These are phyloP conservation scores for Brassica hybrid DNA, from an alignment of 441 rosid species.

Conservation along the genomic window DNA sequence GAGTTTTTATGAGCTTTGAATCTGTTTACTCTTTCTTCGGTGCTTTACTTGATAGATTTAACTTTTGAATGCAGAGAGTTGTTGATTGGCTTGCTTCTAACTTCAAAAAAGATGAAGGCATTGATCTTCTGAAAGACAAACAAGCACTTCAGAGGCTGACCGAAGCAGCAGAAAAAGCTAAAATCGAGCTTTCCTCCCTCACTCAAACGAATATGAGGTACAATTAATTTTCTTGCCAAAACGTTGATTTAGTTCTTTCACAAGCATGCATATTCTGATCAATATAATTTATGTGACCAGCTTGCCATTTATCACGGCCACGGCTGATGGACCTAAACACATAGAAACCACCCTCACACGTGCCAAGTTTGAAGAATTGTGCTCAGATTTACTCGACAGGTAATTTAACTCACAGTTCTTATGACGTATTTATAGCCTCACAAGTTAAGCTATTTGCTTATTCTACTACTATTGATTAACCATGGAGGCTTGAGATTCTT, in stretches of 20 bases:
- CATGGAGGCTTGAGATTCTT: background rate
- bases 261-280: background rate
- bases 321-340: conserved; percentile 98
- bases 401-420: conserved; percentile 21
- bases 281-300: conserved; percentile 41
- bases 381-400: conserved; percentile 93
- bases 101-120: conserved; percentile 92
- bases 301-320: conserved; percentile 98
- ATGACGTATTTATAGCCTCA: background rate
- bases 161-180: conserved; percentile 97
- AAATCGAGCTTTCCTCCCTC: conserved; percentile 91
- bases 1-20: background rate
- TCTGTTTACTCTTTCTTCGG: background rate
- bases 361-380: conserved; percentile 89
- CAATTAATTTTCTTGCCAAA: background rate
- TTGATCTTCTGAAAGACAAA: conserved; percentile 93
- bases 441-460: background rate
- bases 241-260: no score
- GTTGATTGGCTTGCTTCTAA: conserved; percentile 89
- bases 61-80: conserved; percentile 53
- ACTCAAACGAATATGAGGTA: conserved; percentile 70
- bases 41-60: background rate
- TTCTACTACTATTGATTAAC: background rate
- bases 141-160: conserved; percentile 97
- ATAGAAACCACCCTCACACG: conserved; percentile 93